phyloP scores from a whole-genome alignment of 2,329 filamentous ascomycete species.

The Aureobasidium musti region DNA sequence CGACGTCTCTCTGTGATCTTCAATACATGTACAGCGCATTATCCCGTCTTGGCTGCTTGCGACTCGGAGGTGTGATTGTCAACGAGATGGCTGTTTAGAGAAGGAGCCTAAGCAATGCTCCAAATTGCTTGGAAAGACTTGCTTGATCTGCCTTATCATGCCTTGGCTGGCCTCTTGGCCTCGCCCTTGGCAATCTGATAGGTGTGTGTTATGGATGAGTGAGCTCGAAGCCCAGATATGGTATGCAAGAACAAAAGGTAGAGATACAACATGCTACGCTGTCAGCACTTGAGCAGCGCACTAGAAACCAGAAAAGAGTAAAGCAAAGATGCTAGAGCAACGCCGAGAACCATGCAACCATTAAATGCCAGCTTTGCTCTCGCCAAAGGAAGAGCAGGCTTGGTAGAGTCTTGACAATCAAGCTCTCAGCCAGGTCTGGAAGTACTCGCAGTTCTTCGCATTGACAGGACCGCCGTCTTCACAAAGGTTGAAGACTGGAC shows the following conservation, averaged over 20 bases:
- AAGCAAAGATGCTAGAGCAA: not conserved
- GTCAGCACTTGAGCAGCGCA: constrained; percentile 31
- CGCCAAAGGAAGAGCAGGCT: not conserved
- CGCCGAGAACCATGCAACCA: not conserved
- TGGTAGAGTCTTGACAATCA: not conserved
- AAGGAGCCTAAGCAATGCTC: constrained; percentile 5
- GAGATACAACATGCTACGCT: not conserved
- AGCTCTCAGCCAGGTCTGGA: constrained; percentile 72
- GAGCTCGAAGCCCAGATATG: not conserved
- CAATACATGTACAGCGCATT: not conserved
- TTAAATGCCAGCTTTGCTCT: not conserved
- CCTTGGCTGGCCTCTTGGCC: not conserved
- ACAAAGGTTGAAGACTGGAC: constrained; percentile 91
- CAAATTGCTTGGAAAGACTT: not conserved
- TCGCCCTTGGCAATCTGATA: not conserved
- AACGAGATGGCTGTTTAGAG: not conserved
- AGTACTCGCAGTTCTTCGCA: constrained; percentile 88
- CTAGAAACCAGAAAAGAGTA: not conserved
- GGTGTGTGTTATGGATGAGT: not conserved
- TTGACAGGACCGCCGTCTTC: constrained; percentile 88
- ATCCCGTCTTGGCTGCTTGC: not conserved
- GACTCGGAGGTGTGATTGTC: not conserved
- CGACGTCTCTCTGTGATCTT: not conserved
- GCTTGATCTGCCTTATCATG: constrained; percentile 3
- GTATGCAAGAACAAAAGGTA: not conserved